Evolutionary conservation across 179 eudicot species (phyloP).

Genomic region (Heliamphora pulchella): DNA sequence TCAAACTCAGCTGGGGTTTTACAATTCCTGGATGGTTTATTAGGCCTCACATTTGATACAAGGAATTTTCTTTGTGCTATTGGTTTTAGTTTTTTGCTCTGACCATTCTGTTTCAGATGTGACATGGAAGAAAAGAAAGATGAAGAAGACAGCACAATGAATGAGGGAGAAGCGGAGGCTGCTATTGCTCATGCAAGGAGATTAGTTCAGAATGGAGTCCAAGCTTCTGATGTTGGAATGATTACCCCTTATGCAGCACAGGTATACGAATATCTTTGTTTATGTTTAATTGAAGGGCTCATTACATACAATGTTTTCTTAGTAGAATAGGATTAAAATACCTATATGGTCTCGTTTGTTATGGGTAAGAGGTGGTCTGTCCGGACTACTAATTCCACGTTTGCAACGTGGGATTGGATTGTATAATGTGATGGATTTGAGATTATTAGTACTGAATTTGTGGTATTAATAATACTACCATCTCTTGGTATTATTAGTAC

Average conservation of each 20-base stretch:
- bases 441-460: too few species aligned
- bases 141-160: conserved; percentile 93
- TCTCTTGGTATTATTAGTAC: too few species aligned
- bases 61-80: background rate
- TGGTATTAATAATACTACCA: too few species aligned
- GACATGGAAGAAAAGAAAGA: conserved; percentile 99
- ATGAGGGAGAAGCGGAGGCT: conserved; percentile 96
- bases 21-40: too few species aligned
- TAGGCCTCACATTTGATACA: background rate
- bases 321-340: too few species aligned
- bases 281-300: background rate
- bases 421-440: too few species aligned
- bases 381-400: too few species aligned
- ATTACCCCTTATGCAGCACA: conserved; percentile 97
- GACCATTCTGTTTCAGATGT: conserved; percentile 42
- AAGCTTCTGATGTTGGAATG: conserved; percentile 82
- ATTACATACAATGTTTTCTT: background rate
- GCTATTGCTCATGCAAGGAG: conserved; percentile 87
- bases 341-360: too few species aligned
- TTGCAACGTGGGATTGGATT: too few species aligned
- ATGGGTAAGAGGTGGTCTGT: too few species aligned
- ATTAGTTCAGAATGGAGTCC: conserved; percentile 79
- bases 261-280: conserved; percentile 26
- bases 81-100: background rate
- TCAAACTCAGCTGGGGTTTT: too few species aligned